Percentiles rank a stretch among this genome's conserved stretches.
Conservation (phyloP, 768 basidiomycete genomes). For the Psilocybe subaeruginosa region DNA sequence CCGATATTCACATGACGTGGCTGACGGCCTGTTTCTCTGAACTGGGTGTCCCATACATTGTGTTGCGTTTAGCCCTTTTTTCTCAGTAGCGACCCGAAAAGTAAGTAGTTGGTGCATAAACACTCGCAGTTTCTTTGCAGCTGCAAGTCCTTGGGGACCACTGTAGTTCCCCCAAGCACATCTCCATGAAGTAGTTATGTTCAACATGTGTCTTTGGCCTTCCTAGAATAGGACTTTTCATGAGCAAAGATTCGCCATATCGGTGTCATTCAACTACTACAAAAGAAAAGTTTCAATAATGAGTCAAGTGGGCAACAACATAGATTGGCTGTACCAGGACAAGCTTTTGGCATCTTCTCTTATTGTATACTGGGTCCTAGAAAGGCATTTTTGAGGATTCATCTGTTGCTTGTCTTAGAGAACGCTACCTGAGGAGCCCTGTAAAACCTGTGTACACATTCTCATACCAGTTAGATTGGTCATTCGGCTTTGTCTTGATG, state of each 20-base stretch:
- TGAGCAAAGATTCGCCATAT: neutral
- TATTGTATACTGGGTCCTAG: neutral
- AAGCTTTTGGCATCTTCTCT: neutral
- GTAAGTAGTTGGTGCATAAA: too few relatives aligned
- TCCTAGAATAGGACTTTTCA: neutral
- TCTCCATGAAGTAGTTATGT: neutral
- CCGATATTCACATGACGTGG: too few relatives aligned
- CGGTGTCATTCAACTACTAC: neutral
- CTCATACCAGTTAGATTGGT: neutral
- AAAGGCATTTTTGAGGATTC: neutral
- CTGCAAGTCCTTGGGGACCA: too few relatives aligned
- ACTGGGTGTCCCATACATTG: neutral
- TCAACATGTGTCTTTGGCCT: neutral
- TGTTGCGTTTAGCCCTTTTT: neutral
- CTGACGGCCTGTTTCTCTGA: neutral
- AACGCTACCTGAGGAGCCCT: neutral
- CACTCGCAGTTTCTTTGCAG: too few relatives aligned
- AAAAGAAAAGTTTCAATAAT: neutral
- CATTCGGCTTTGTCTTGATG: neutral
- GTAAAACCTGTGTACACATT: neutral
- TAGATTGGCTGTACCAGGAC: neutral
- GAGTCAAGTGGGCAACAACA: neutral
- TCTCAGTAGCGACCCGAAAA: neutral
- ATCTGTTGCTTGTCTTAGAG: too few relatives aligned
- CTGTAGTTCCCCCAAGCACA: too few relatives aligned